Base-by-base conservation (phyloP, 2,329 filamentous ascomycete species). In the Pseudogymnoascus sp. region DNA sequence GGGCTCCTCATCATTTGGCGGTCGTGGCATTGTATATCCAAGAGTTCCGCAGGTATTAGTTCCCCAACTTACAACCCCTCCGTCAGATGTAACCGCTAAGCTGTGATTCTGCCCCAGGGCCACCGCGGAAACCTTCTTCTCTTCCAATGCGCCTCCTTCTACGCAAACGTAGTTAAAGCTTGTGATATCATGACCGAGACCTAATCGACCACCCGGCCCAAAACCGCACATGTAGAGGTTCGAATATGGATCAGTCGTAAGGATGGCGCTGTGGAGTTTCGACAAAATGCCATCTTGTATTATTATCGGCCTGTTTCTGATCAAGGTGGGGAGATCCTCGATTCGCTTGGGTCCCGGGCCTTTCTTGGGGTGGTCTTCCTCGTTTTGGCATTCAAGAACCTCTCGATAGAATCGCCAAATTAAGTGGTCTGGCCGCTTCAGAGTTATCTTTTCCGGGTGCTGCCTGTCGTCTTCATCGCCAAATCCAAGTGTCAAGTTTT, bases 391-490 rank as follows among this genome's bases (percentile, higher is more conserved):
- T 48, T 83, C 79, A 5, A 88, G 77, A 69, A 89, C 83, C 68
- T 93, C 89, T 37, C 84, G 79, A 71, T 92, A 86, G 68, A 96
- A 90, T 57, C 86, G 82, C 61, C 85, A 83, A 13, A 96, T 75
- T 1, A 98, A 80, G 72, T 91, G 86, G 23, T 90, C 87, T 0
- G 95, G 92, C 14, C 93, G 86, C 63, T 86, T 84, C 36, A 98
- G 76, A 34, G 82, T 79, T 10, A 97, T 86, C 8, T 92, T 89
- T 74, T 98, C 95, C 0, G 95, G 95, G 71, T 89, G 96, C 68
- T 98, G 93, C 2, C 95, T 87, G 73, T 99, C 93, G 74, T 97
- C 92, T 71, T 96, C 89, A 73, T 99, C 93, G n/a, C 93, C 93
- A 66, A 98, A 88, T 1, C 95, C 95, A 21, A 99, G 83, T 0